Base-by-base conservation (phyloP, 2,329 filamentous ascomycete species). In the Samsoniella hepiali region DNA sequence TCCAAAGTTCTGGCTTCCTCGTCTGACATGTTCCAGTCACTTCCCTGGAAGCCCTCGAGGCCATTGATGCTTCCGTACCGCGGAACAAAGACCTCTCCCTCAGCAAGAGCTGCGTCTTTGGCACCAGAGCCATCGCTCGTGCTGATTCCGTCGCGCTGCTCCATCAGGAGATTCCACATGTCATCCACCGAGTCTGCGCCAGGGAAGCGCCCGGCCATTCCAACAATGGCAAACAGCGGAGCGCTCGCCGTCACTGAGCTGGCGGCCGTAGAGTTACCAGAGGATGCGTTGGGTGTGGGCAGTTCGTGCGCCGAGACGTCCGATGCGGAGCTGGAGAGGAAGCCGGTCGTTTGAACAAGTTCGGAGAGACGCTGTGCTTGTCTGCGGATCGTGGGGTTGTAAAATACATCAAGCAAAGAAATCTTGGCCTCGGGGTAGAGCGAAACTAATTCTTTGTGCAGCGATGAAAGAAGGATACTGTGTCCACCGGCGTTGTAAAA, bases 201-300 rank as follows among this genome's bases (percentile, higher is more conserved):
- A 3, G 78, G 77, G 27, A 80, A 78, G 7, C 75, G 72, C 54
- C 76, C 76, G 3, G 73, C 74, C 64, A 79, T 72, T n/a, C 78
- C 78, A 40, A 80, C 69, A 5, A 81, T 72, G 11, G 77, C 78
- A 56, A 79, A 74, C n/a, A 74, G 74, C 31, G 74, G 69, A 42
- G 27, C n/a, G 13, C 15, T n/a, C 32, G 44, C 42, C 10, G 31
- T 5, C 3, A 50, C 44, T 2, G 42, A 47, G 1, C 44, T 49
- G 29, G 11, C 32, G n/a, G 57, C 44, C 6, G 57, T 50, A 10
- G 57, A 47, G 11, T 5, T 9, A 15, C 13, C 15, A 6, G 51
- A 40, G 3, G 47, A n/a, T 27, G 34, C 7, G 2, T 22, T 36
- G 50, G 31, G n/a, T 22, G 15, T 36, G n/a, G 22, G 27, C 1